A percentile compares a stretch with the other conserved stretches of the same genome.
These are phyloP conservation scores for Botrytis deweyae DNA, from an alignment of 2,329 filamentous ascomycete genomes.

Conservation along the genomic window DNA sequence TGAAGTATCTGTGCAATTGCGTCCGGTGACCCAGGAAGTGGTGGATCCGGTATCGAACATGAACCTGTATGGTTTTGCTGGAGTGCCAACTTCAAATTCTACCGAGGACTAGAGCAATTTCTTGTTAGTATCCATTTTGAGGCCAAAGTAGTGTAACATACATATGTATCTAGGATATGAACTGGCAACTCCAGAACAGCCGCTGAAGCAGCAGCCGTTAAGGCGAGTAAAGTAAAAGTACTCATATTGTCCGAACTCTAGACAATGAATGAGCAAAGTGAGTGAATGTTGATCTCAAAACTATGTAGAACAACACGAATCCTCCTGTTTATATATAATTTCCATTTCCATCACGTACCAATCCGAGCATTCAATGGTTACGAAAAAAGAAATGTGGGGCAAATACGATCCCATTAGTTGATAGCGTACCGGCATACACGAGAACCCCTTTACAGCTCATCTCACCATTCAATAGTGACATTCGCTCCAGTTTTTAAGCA, in stretches of 20 bases:
- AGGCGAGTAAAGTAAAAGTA: not conserved
- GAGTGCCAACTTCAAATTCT: slow-evolving; percentile 9
- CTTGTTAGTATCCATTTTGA: not conserved
- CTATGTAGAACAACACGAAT: not conserved
- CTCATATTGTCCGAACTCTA: not conserved
- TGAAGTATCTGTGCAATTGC: not conserved
- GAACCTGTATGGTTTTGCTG: slow-evolving; percentile 7
- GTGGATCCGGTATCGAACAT: slow-evolving; percentile 12
- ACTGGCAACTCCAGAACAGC: slow-evolving; percentile 6
- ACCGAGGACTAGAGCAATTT: not conserved
- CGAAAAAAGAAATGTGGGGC: not conserved
- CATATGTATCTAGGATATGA: not conserved
- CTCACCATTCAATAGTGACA: not conserved
- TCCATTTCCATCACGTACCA: not conserved
- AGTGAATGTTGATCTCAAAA: not conserved
- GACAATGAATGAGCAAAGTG: not conserved
- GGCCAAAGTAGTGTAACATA: not conserved
- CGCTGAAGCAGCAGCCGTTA: not conserved
- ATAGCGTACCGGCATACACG: not conserved
- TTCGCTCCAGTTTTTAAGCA: not conserved
- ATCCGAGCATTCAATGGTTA: not conserved
- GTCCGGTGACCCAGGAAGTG: not conserved
- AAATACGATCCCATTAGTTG: not conserved
- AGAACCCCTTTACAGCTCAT: not conserved
- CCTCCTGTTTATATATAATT: not conserved